These are phyloP conservation scores for Colletotrichum sp. DNA, from an alignment of 2,329 filamentous ascomycete species.

Conservation along the genomic window DNA sequence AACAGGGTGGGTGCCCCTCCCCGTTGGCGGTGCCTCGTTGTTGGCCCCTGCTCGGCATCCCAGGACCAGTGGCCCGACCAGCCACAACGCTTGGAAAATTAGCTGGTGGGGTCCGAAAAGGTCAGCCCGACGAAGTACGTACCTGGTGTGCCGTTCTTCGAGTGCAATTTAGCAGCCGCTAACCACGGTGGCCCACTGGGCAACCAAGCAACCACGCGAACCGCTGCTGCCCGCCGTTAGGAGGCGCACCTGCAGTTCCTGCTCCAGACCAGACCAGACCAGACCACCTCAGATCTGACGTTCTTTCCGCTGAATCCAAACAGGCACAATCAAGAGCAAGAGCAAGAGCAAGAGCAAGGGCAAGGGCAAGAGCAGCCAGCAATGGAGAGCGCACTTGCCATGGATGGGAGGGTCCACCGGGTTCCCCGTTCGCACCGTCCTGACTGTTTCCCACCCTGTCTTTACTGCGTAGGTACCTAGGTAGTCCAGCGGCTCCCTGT, in stretches of 20 bases:
- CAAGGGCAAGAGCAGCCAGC: too few relatives aligned
- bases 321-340: not conserved
- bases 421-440: not conserved
- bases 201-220: constrained; percentile 7
- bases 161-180: not conserved
- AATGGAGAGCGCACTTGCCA: not conserved
- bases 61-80: not conserved
- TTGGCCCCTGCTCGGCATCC: not conserved
- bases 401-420: not conserved
- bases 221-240: not conserved
- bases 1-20: not conserved
- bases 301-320: not conserved
- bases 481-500: too few relatives aligned
- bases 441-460: not conserved
- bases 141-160: not conserved
- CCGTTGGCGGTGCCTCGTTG: not conserved
- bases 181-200: not conserved
- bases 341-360: not conserved
- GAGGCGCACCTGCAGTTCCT: not conserved
- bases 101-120: not conserved
- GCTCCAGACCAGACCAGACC: not conserved
- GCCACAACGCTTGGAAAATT: not conserved
- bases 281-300: too few relatives aligned
- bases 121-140: not conserved
- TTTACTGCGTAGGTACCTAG: too few relatives aligned